Evolutionary conservation across 768 basidiomycete genomes (phyloP).

Genomic region (Leccinum disarticulatum): DNA sequence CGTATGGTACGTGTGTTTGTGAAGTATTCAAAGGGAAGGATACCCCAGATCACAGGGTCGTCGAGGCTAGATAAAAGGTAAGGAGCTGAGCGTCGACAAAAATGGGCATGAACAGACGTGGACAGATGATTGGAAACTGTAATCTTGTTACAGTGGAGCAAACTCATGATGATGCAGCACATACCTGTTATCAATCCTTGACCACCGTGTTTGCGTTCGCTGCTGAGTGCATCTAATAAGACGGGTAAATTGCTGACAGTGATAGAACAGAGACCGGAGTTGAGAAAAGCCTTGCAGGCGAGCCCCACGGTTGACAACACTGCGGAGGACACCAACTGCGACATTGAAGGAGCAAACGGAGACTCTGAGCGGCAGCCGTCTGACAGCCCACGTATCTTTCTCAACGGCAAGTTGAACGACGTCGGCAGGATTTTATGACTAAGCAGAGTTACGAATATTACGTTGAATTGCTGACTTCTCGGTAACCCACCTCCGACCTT

Average conservation of each 20-base stretch:
- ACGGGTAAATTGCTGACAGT: conserved; percentile 68
- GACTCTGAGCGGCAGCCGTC: neutral
- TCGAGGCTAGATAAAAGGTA: conserved; percentile 54
- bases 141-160: conserved; percentile 3
- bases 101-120: conserved; percentile 54
- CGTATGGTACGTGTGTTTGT: conserved; percentile 60
- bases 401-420: neutral
- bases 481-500: neutral
- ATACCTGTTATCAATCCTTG: conserved; percentile 75
- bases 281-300: conserved; percentile 75
- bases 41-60: conserved; percentile 86
- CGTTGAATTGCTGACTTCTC: neutral
- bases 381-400: neutral
- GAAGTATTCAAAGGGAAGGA: conserved; percentile 67
- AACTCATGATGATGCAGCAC: conserved; percentile 22
- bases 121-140: conserved; percentile 93
- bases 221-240: conserved; percentile 61
- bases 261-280: conserved; percentile 63
- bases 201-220: conserved; percentile 43
- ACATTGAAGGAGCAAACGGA: conserved; percentile 29
- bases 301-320: conserved; percentile 71
- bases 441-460: neutral
- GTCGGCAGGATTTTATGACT: neutral
- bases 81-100: conserved; percentile 7
- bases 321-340: conserved; percentile 51